Evolutionary conservation across 2,329 filamentous ascomycete species (phyloP).

Genomic region (Aspergillus neoniger): DNA sequence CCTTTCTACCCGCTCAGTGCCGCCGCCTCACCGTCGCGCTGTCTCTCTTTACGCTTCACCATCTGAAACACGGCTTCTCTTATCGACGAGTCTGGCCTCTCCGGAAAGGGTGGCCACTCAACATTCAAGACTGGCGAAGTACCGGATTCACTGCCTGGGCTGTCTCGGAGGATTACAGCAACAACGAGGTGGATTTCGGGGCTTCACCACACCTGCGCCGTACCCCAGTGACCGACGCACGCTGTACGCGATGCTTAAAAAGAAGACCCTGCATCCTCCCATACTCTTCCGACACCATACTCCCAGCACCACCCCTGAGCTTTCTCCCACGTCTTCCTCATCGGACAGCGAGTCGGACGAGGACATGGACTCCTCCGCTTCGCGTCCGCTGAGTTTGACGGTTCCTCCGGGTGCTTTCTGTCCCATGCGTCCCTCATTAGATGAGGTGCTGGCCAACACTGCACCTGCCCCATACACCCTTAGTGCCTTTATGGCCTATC

Average conservation of each 20-base stretch:
- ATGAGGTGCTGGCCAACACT: slow-evolving; percentile 83
- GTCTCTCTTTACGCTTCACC: slow-evolving; percentile 10
- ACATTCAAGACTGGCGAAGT: neutral
- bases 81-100: slow-evolving; percentile 9
- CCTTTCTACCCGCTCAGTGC: slow-evolving; percentile 2
- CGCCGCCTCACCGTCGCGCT: slow-evolving; percentile 11
- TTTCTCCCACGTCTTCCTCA: slow-evolving; percentile 44
- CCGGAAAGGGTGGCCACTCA: slow-evolving; percentile 6
- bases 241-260: slow-evolving; percentile 43
- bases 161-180: slow-evolving; percentile 11
- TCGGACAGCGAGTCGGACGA: slow-evolving; percentile 49
- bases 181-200: slow-evolving; percentile 10
- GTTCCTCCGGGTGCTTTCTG: slow-evolving; percentile 42
- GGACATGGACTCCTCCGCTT: slow-evolving; percentile 45
- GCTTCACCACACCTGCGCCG: slow-evolving; percentile 18
- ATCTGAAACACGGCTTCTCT: slow-evolving; percentile 18
- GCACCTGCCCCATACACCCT: slow-evolving; percentile 88
- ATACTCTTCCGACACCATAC: slow-evolving; percentile 41
- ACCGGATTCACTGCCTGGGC: neutral
- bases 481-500: slow-evolving; percentile 90
- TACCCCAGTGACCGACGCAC: slow-evolving; percentile 24
- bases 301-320: slow-evolving; percentile 48
- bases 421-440: slow-evolving; percentile 68
- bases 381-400: slow-evolving; percentile 48
- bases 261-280: slow-evolving; percentile 39